Conservation (phyloP, 805 yeast genomes). For the Suhomyces sp. region DNA sequence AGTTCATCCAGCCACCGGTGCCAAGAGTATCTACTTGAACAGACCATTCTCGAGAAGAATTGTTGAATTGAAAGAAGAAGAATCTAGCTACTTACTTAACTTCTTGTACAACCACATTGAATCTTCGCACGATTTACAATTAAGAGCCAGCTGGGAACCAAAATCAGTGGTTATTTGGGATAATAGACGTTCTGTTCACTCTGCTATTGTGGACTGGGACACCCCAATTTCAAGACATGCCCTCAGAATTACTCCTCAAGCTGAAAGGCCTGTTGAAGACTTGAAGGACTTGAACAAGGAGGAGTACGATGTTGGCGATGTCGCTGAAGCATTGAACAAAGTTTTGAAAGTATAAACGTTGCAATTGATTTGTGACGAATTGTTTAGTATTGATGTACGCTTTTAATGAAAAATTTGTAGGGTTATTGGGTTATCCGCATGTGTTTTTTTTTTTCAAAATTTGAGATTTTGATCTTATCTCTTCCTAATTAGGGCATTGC, state of each 20-base stretch:
- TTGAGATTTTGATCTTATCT: background rate
- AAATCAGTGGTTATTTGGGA: slow-evolving; percentile 38
- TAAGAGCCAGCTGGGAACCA: slow-evolving; percentile 37
- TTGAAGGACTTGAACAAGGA: slow-evolving; percentile 38
- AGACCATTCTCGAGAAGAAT: slow-evolving; percentile 33
- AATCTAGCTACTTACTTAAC: slow-evolving; percentile 27
- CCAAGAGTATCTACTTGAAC: slow-evolving; percentile 31
- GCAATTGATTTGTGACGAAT: slow-evolving; percentile 1
- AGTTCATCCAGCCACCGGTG: slow-evolving; percentile 34
- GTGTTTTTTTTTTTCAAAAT: background rate
- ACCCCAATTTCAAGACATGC: slow-evolving; percentile 36
- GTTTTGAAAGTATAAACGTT: slow-evolving; percentile 8
- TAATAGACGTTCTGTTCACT: slow-evolving; percentile 32
- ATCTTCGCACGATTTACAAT: slow-evolving; percentile 33
- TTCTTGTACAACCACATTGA: slow-evolving; percentile 34
- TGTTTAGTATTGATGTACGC: background rate
- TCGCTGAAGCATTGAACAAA: slow-evolving; percentile 25
- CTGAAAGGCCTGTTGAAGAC: slow-evolving; percentile 37
- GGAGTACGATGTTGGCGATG: slow-evolving; percentile 32
- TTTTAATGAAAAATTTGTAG: background rate
- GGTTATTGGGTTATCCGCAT: background rate
- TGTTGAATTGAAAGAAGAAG: slow-evolving; percentile 35
- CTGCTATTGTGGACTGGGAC: slow-evolving; percentile 36
- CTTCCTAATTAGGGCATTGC: background rate
- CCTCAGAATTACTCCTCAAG: slow-evolving; percentile 36